phyloP scores from a whole-genome alignment of 2,329 filamentous ascomycete species.

The Verticillium tricorpus region DNA sequence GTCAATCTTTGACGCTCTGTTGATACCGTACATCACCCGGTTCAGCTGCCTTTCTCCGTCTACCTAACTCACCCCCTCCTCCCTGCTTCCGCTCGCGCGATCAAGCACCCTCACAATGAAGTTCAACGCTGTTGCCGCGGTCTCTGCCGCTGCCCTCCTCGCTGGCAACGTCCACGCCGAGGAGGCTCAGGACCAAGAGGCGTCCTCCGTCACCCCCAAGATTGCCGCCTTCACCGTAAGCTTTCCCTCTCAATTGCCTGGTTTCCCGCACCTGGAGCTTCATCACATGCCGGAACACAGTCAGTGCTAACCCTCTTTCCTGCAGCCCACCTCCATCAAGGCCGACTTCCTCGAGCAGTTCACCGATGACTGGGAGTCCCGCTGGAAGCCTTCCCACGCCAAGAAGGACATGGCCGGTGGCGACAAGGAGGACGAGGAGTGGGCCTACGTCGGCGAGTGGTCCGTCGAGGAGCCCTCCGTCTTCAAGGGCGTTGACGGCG shows the following conservation, averaged over 20 bases:
- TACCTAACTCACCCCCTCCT: neutral
- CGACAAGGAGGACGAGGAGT: constrained; percentile 80
- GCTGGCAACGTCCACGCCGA: constrained; percentile 67
- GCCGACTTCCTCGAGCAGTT: constrained; percentile 98
- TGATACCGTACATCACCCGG: neutral
- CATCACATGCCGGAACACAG: neutral
- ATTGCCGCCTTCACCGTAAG: constrained; percentile 86
- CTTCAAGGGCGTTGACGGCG: constrained; percentile 87
- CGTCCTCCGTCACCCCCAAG: constrained; percentile 55
- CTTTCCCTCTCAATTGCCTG: constrained; percentile 16
- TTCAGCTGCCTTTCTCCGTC: neutral
- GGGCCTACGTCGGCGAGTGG: constrained; percentile 97
- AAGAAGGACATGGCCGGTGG: constrained; percentile 83
- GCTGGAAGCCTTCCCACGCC: constrained; percentile 93
- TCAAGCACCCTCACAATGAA: constrained; percentile 59
- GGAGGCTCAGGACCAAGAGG: constrained; percentile 53
- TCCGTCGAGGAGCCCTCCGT: constrained; percentile 88
- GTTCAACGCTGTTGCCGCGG: constrained; percentile 74
- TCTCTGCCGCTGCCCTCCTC: constrained; percentile 69
- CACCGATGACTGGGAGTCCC: constrained; percentile 87
- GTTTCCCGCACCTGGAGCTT: neutral
- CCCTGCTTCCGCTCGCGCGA: constrained; percentile 3
- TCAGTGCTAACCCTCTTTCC: constrained; percentile 1
- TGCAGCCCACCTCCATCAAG: constrained; percentile 79
- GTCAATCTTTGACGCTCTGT: neutral